Evolutionary conservation across 202 grass and related monocot genomes (phyloP).

Genomic region (Panicum virgatum): DNA sequence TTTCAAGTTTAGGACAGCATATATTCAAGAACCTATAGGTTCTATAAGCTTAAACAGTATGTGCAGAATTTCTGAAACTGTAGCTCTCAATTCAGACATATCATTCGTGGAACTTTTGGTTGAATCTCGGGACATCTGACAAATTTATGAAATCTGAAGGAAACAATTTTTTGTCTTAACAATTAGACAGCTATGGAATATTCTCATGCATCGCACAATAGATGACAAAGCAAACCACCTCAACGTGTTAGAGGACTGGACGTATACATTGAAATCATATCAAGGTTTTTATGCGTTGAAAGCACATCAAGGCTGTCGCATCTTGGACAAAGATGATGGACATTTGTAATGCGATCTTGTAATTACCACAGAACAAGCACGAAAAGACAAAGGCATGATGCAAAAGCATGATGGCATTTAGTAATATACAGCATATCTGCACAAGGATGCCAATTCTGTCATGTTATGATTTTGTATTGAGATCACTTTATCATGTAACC

Average conservation of each 20-base stretch:
- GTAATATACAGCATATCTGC: neutral
- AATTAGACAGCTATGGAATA: neutral
- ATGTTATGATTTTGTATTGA: neutral
- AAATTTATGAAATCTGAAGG: neutral
- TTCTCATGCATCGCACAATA: conserved; percentile 12
- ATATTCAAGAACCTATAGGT: neutral
- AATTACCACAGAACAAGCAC: conserved; percentile 9
- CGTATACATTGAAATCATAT: no score
- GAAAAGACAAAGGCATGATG: neutral
- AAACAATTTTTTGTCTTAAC: neutral
- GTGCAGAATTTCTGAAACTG: neutral
- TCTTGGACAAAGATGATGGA: conserved; percentile 12
- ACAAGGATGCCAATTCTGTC: conserved; percentile 20
- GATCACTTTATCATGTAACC: conserved; percentile 1
- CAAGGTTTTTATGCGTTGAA: neutral
- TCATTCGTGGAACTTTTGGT: neutral
- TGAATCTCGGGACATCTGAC: neutral
- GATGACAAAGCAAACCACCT: conserved; percentile 18
- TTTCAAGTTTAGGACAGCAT: neutral
- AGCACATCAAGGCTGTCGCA: conserved; percentile 11
- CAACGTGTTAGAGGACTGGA: no score
- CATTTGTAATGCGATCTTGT: neutral
- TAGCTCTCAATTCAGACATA: neutral
- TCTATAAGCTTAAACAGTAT: neutral
- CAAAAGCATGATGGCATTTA: conserved; percentile 12